Evolutionary conservation across 108 stramenopile genomes (phyloP), one percentile per base, ranked within the genome.

Genomic region (Skeletonema marinoi): DNA sequence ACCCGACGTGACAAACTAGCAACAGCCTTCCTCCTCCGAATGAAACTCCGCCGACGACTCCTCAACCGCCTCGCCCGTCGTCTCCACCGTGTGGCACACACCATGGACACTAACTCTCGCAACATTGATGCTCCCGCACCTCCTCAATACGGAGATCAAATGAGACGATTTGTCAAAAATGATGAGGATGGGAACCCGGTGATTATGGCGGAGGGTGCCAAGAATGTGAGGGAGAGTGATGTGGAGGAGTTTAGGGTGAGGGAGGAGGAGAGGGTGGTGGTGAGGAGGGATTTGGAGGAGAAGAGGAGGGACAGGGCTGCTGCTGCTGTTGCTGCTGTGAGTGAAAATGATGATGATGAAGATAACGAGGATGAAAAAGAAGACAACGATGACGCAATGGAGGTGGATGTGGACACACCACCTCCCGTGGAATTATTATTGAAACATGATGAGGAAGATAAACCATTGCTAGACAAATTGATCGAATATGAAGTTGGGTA

Each of bases 1-100:
- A 12, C 39, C 39, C 64, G 82, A n/a, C 48, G 78, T 31, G 17
- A 78, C 42, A 66, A 83, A 17, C 46, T 90, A 3, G 78, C 88
- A 59, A 70, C 87, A 5, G 83, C 89, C 33, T 94, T 92, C 73
- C 64, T 83, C 58, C 76, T 84, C 10, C 86, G 89, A 7, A 80
- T 89, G 80, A 89, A 91, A 62, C 68, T 94, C n/a, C 86, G 93
- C 9, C 83, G 90, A 14, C 83, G 88, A 11, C 63, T 94, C 1
- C 70, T 86, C 64, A 92, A 90, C 60, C 93, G 93, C 0, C 68
- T 94, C 60, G 78, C 82, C 9, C 85, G 93, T 16, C 86, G 93
- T 35, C 32, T 94, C 0, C 81, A 83, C 66, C 91, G 93, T 10
- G 75, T 92, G 0, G 89, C 89, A 10, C 85, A 87, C 68, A 54